phyloP scores from a whole-genome alignment of 73 alveolate species.

The Uronychia setigera region DNA sequence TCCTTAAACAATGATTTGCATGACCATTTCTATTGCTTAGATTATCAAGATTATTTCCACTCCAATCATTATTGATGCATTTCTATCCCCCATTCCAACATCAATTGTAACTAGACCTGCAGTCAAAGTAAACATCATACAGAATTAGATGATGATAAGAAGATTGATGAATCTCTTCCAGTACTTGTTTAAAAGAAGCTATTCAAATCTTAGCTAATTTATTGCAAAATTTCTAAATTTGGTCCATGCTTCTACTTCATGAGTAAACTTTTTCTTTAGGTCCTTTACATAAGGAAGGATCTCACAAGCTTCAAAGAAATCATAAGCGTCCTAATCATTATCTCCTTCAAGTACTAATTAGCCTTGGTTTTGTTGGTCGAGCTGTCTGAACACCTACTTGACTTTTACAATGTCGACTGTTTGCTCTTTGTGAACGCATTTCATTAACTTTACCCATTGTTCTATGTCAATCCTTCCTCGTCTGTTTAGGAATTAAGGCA shows the following conservation, averaged over 20 bases:
- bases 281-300: conserved; percentile 2
- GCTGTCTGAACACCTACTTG: neutral
- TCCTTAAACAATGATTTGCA: too few relatives aligned
- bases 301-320: conserved; percentile 17
- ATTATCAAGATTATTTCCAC: too few relatives aligned
- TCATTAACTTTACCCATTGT: conserved; percentile 16
- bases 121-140: too few relatives aligned
- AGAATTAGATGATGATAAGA: neutral
- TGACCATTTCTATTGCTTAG: too few relatives aligned
- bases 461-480: conserved; percentile 6
- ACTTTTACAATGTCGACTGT: neutral
- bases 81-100: too few relatives aligned
- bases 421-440: neutral
- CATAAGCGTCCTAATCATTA: neutral
- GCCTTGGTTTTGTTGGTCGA: neutral
- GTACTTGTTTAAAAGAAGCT: too few relatives aligned
- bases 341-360: neutral
- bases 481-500: too few relatives aligned
- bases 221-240: too few relatives aligned
- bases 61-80: too few relatives aligned
- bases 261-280: neutral
- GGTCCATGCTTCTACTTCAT: neutral
- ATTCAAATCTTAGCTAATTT: neutral
- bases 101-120: too few relatives aligned
- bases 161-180: neutral